Evolutionary conservation across 257 asterid species (phyloP).

Genomic region (Dorcoceras hygrometricum): DNA sequence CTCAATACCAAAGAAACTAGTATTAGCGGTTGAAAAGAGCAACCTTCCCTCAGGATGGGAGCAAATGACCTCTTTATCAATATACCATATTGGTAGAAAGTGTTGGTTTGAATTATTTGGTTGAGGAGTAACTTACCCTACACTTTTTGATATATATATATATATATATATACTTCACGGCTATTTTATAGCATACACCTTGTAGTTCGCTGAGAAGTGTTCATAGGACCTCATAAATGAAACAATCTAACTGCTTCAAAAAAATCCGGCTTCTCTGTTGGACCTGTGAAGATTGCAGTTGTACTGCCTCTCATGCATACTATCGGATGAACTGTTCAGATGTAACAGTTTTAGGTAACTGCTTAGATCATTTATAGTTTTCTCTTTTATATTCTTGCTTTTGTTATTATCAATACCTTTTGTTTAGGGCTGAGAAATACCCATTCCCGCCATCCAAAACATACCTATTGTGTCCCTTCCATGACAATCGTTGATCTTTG

Average conservation of each 20-base stretch:
- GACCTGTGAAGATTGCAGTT: conserved; percentile 21
- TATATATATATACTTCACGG: conserved; percentile 1
- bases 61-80: not conserved
- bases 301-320: conserved; percentile 9
- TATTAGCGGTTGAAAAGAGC: not conserved
- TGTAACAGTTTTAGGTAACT: conserved; percentile 8
- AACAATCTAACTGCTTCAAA: conserved; percentile 1
- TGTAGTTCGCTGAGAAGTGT: conserved; percentile 1
- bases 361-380: not conserved
- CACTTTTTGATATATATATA: not conserved
- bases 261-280: conserved; percentile 17
- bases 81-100: not conserved
- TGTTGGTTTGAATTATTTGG: not conserved
- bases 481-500: not conserved
- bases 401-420: not conserved
- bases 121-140: not conserved
- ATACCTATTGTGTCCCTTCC: not conserved
- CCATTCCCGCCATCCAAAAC: not conserved
- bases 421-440: not conserved
- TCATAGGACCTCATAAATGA: conserved; percentile 7
- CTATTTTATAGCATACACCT: conserved; percentile 3
- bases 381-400: not conserved
- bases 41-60: not conserved
- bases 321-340: conserved; percentile 17
- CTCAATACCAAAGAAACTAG: not conserved